Percentiles rank a stretch among this genome's conserved stretches.
Conservation (phyloP, 1,284 basidiomycete genomes). For the Phlebopus sp. region DNA sequence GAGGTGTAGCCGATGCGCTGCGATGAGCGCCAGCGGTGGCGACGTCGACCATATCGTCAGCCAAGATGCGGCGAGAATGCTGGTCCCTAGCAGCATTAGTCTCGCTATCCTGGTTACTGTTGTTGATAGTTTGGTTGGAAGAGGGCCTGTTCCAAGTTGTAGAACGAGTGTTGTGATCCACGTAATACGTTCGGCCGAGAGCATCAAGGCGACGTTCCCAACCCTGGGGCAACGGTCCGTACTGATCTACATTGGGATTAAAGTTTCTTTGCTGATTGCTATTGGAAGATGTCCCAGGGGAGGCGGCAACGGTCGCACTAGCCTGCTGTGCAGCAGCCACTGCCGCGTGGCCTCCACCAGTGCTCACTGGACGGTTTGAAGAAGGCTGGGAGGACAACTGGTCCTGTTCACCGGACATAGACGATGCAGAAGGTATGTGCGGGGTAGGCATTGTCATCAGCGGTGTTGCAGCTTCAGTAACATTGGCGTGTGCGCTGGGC, state of each 20-base stretch:
- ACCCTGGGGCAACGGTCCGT: conserved; percentile 76
- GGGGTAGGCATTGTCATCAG: conserved; percentile 37
- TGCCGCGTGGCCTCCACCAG: conserved; percentile 19
- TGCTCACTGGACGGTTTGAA: conserved; percentile 25
- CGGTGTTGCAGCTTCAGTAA: conserved; percentile 36
- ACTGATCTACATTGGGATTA: conserved; percentile 83
- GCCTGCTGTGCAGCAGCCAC: conserved; percentile 18
- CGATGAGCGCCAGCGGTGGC: conserved; percentile 30
- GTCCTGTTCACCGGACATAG: conserved; percentile 25
- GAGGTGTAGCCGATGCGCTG: conserved; percentile 33
- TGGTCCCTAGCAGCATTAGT: conserved; percentile 74
- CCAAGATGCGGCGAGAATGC: conserved; percentile 73
- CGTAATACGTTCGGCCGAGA: conserved; percentile 88
- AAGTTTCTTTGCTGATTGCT: conserved; percentile 66
- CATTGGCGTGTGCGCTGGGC: conserved; percentile 53
- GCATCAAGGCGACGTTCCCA: conserved; percentile 95
- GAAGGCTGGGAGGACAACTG: conserved; percentile 19
- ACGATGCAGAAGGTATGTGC: conserved; percentile 30
- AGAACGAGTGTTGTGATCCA: conserved; percentile 89
- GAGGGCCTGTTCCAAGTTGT: conserved; percentile 89
- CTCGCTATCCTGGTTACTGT: conserved; percentile 52
- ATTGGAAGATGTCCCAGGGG: conserved; percentile 27
- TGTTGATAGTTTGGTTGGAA: conserved; percentile 52
- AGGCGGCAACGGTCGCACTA: conserved; percentile 25
- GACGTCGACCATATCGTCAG: conserved; percentile 76